Conservation (phyloP, 768 basidiomycete genomes). For the Podaxis sp. region DNA sequence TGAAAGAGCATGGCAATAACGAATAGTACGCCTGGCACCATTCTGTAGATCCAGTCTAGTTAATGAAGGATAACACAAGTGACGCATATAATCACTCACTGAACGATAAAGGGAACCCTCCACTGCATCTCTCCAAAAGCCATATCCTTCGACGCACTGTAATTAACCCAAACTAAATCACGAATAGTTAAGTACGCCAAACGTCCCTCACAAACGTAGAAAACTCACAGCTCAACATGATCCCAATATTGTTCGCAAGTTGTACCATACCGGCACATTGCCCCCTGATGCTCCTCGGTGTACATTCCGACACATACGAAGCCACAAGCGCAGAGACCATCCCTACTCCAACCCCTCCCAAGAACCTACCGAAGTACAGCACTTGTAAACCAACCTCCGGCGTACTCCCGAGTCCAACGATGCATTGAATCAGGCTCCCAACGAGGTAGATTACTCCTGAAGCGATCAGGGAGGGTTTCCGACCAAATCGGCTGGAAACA, state of each 20-base stretch:
- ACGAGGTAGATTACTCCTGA: slow-evolving; percentile 46
- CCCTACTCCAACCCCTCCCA: slow-evolving; percentile 65
- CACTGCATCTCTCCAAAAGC: slow-evolving; percentile 41
- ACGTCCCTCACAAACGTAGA: slow-evolving; percentile 22
- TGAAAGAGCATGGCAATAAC: slow-evolving; percentile 43
- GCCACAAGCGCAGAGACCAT: slow-evolving; percentile 49
- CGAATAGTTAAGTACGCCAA: not conserved
- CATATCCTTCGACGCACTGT: slow-evolving; percentile 35
- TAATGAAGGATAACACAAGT: not conserved
- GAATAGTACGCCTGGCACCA: slow-evolving; percentile 52
- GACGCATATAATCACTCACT: slow-evolving; percentile 23
- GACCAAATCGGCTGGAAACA: slow-evolving; percentile 40
- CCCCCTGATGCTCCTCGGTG: slow-evolving; percentile 45
- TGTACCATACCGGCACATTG: slow-evolving; percentile 47
- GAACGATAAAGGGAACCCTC: slow-evolving; percentile 51
- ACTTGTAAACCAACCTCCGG: slow-evolving; percentile 32
- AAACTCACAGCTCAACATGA: slow-evolving; percentile 35
- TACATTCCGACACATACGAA: slow-evolving; percentile 49
- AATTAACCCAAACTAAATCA: slow-evolving; percentile 46
- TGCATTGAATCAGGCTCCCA: slow-evolving; percentile 43
- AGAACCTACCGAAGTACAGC: slow-evolving; percentile 49
- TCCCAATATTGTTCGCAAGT: slow-evolving; percentile 33
- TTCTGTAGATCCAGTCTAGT: slow-evolving; percentile 16
- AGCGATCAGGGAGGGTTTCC: slow-evolving; percentile 42
- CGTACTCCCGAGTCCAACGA: slow-evolving; percentile 40